Evolutionary conservation across 257 asterid genomes (phyloP).

Genomic region (Salvia miltiorrhiza): DNA sequence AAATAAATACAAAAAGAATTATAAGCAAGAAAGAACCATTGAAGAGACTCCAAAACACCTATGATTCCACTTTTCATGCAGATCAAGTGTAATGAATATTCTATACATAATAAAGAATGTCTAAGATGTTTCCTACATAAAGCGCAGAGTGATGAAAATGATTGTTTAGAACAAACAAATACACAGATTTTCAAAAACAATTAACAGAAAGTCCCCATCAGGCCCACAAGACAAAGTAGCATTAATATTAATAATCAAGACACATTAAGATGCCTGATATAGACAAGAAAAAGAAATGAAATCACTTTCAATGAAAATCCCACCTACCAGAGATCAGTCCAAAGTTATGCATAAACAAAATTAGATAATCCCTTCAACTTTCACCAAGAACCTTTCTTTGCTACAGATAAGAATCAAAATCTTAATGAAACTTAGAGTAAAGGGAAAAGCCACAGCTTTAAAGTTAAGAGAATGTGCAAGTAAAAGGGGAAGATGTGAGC

Average conservation of each 20-base stretch:
- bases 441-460: constrained; percentile 17
- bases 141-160: constrained; percentile 18
- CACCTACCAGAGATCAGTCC: constrained; percentile 34
- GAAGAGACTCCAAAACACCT: background rate
- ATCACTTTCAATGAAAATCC: constrained; percentile 45
- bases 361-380: constrained; percentile 22
- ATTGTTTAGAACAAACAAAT: constrained; percentile 24
- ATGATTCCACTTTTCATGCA: constrained; percentile 21
- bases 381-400: background rate
- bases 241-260: constrained; percentile 26
- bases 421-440: constrained; percentile 17
- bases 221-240: constrained; percentile 47
- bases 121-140: constrained; percentile 1
- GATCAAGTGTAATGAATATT: constrained; percentile 5
- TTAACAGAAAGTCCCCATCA: constrained; percentile 28
- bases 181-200: constrained; percentile 23
- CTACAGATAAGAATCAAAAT: background rate
- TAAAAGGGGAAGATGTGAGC: background rate
- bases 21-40: constrained; percentile 12
- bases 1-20: constrained; percentile 1
- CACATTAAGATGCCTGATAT: constrained; percentile 23
- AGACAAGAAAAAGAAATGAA: constrained; percentile 44
- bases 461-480: background rate
- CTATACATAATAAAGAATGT: constrained; percentile 6
- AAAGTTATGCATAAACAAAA: constrained; percentile 9